Percentiles rank a stretch among this genome's conserved stretches.
Conservation (phyloP, 2,329 filamentous ascomycete genomes). For the Penicillium frequentans region DNA sequence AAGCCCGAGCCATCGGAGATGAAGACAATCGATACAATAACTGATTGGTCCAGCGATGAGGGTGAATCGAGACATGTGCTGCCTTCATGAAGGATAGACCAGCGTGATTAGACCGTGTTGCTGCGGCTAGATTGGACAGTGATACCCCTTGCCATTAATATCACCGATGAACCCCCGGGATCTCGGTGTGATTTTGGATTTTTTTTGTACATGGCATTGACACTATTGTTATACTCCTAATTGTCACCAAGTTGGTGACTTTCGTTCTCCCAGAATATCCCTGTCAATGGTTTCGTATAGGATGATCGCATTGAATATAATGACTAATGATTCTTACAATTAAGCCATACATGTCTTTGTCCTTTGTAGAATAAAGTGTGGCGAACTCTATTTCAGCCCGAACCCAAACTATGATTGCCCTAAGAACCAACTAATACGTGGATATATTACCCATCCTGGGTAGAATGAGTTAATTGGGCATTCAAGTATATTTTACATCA, state of each 20-base stretch:
- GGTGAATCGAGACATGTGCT: background rate
- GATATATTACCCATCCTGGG: too few species aligned
- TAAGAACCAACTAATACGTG: too few species aligned
- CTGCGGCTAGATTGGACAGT: background rate
- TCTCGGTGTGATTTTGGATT: background rate
- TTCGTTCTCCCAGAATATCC: background rate
- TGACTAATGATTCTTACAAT: too few species aligned
- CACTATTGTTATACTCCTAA: background rate
- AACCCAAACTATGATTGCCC: too few species aligned
- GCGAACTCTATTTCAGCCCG: too few species aligned
- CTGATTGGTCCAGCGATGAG: background rate
- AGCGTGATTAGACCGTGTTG: background rate
- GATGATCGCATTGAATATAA: too few species aligned
- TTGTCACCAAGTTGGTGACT: background rate
- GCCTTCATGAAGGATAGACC: background rate
- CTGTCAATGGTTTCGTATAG: background rate
- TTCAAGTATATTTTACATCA: too few species aligned
- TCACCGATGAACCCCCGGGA: background rate
- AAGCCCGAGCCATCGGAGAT: conserved; percentile 53
- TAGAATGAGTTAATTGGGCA: too few species aligned
- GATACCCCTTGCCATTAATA: background rate
- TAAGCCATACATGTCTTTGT: too few species aligned
- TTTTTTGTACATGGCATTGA: background rate
- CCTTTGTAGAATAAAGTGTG: too few species aligned
- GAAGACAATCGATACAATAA: background rate